phyloP scores from a whole-genome alignment of 805 yeast species.

The Metschnikowia lunata region DNA sequence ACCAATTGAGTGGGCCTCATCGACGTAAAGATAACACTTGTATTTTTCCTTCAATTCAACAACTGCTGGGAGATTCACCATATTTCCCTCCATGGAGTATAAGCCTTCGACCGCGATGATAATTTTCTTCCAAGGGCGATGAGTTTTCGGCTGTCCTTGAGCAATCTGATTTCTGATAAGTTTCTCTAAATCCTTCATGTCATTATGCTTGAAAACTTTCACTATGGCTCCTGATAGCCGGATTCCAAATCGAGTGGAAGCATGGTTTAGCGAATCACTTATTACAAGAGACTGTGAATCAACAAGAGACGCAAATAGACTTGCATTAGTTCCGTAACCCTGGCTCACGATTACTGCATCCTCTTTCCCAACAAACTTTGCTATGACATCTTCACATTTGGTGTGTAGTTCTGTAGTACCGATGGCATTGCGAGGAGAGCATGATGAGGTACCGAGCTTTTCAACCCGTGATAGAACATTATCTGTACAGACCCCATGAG shows the following conservation, averaged over 20 bases:
- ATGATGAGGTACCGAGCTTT: conserved; percentile 71
- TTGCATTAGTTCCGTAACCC: conserved; percentile 96
- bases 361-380: conserved; percentile 87
- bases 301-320: conserved; percentile 74
- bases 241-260: conserved; percentile 92
- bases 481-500: conserved; percentile 86
- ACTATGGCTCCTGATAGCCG: conserved; percentile 91
- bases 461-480: conserved; percentile 58
- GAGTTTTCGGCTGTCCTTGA: conserved; percentile 91
- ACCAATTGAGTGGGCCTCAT: conserved; percentile 98
- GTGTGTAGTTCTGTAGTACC: conserved; percentile 77
- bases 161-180: conserved; percentile 79
- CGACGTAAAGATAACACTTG: conserved; percentile 85
- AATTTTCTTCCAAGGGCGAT: conserved; percentile 93
- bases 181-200: conserved; percentile 74
- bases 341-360: conserved; percentile 81
- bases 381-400: conserved; percentile 71
- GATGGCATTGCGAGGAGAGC: conserved; percentile 68
- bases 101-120: conserved; percentile 87
- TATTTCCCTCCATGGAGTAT: conserved; percentile 89
- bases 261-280: conserved; percentile 92
- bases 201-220: conserved; percentile 87
- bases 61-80: conserved; percentile 74
- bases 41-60: conserved; percentile 75
- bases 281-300: conserved; percentile 87